These are phyloP conservation scores for Eremochloa ophiuroides DNA, from an alignment of 176 grass and related monocot species.

Conservation along the genomic window DNA sequence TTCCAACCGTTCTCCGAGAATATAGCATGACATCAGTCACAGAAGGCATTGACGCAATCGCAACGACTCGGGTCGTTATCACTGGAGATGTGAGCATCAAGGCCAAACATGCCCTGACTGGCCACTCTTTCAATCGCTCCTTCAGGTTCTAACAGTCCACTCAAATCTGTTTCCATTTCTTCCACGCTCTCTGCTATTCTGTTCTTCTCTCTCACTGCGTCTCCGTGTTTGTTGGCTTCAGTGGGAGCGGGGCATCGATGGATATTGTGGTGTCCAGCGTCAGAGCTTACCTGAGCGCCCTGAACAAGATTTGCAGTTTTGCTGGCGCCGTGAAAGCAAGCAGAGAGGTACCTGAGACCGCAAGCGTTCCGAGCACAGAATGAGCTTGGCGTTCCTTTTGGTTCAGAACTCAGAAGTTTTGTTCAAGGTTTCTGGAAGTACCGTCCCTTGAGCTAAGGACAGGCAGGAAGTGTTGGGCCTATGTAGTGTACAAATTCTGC, in stretches of 20 bases:
- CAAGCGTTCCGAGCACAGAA: conserved; percentile 24
- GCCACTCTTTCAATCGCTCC: conserved; percentile 39
- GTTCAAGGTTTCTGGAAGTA: neutral
- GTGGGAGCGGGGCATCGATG: conserved; percentile 75
- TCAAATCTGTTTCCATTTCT: neutral
- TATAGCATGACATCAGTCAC: conserved; percentile 82
- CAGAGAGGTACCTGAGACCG: conserved; percentile 21
- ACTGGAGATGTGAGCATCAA: conserved; percentile 34
- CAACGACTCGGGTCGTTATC: conserved; percentile 76
- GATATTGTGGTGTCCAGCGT: conserved; percentile 84
- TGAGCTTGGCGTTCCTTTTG: neutral
- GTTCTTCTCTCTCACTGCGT: neutral
- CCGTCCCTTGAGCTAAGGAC: neutral
- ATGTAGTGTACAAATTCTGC: neutral
- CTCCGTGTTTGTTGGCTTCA: conserved; percentile 26
- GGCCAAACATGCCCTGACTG: conserved; percentile 41
- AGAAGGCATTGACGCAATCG: conserved; percentile 96
- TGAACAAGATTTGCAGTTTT: conserved; percentile 91
- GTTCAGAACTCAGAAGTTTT: neutral
- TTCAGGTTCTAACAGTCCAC: conserved; percentile 56
- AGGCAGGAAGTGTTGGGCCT: neutral
- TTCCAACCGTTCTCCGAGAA: conserved; percentile 71
- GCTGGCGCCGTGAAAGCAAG: conserved; percentile 49
- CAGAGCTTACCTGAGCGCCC: conserved; percentile 77
- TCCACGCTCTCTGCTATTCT: neutral